phyloP scores from a whole-genome alignment of 2,329 filamentous ascomycete genomes.

The Incumbomyces delicatus region DNA sequence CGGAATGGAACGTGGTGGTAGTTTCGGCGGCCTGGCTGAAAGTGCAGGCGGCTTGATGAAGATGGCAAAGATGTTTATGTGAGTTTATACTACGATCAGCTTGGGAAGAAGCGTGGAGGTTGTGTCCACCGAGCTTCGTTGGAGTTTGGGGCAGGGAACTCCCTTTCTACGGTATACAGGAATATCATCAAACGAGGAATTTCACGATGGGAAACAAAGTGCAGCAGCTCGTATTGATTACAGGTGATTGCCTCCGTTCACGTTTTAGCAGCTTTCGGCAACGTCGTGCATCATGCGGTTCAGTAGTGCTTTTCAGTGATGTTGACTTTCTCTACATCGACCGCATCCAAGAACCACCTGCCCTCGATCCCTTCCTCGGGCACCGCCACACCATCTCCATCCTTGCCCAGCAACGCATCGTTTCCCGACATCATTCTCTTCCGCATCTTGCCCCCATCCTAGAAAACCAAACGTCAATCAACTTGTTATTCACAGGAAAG shows the following conservation, averaged over 20 bases:
- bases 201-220: too few relatives aligned
- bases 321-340: conserved; percentile 29
- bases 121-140: too few relatives aligned
- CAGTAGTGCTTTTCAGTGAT: conserved; percentile 20
- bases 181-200: too few relatives aligned
- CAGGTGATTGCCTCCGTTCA: too few relatives aligned
- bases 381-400: conserved; percentile 29
- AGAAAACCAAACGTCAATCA: neutral
- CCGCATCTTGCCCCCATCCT: conserved; percentile 31
- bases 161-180: too few relatives aligned
- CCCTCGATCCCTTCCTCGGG: conserved; percentile 24
- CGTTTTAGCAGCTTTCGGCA: too few relatives aligned
- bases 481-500: neutral
- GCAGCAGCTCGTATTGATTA: too few relatives aligned
- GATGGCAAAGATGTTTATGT: conserved; percentile 45
- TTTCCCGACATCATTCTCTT: conserved; percentile 42
- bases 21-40: conserved; percentile 31
- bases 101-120: too few relatives aligned
- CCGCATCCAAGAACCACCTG: conserved; percentile 36
- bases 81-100: conserved; percentile 13
- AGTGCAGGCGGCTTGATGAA: conserved; percentile 40
- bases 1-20: conserved; percentile 16
- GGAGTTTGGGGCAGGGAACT: too few relatives aligned
- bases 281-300: too few relatives aligned
- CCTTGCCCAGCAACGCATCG: conserved; percentile 33